These are phyloP conservation scores for Raffaelea ambrosiae DNA, from an alignment of 2,329 filamentous ascomycete genomes.

Conservation along the genomic window DNA sequence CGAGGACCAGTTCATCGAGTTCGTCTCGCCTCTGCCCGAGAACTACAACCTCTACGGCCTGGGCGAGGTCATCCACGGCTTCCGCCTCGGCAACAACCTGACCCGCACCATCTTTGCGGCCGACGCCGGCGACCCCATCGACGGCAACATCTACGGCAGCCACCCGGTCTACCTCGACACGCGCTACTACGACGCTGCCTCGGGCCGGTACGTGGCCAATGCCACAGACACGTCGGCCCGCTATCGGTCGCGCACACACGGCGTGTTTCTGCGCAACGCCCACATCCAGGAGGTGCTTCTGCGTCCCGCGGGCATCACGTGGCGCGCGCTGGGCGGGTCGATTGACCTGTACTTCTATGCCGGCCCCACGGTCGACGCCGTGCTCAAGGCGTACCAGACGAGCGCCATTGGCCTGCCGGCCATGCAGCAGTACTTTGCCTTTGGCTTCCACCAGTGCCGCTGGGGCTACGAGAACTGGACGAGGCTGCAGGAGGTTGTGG, in stretches of 20 bases:
- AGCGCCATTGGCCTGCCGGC: constrained; percentile 58
- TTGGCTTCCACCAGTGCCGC: constrained; percentile 76
- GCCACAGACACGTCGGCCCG: constrained; percentile 35
- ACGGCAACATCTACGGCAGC: constrained; percentile 58
- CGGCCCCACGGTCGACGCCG: constrained; percentile 59
- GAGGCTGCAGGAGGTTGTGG: constrained; percentile 55
- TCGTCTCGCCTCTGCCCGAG: constrained; percentile 61
- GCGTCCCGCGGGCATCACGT: constrained; percentile 50
- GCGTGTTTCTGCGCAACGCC: constrained; percentile 53
- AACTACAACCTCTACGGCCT: constrained; percentile 69
- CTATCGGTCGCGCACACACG: constrained; percentile 38
- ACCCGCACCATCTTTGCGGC: constrained; percentile 36
- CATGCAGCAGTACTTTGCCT: constrained; percentile 73
- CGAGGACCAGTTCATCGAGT: constrained; percentile 67
- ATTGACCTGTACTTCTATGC: constrained; percentile 75
- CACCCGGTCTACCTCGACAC: constrained; percentile 63
- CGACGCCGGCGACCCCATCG: constrained; percentile 9
- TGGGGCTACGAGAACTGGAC: constrained; percentile 76
- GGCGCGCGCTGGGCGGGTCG: constrained; percentile 52
- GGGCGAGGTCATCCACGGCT: constrained; percentile 64
- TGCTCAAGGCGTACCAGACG: constrained; percentile 60
- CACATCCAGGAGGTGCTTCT: constrained; percentile 55
- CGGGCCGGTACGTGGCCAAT: constrained; percentile 44
- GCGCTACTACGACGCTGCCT: constrained; percentile 54
- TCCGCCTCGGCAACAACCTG: constrained; percentile 64